These are phyloP conservation scores for Umbelopsis ramanniana DNA, from an alignment of 192 early-diverging fungal species.

Conservation along the genomic window DNA sequence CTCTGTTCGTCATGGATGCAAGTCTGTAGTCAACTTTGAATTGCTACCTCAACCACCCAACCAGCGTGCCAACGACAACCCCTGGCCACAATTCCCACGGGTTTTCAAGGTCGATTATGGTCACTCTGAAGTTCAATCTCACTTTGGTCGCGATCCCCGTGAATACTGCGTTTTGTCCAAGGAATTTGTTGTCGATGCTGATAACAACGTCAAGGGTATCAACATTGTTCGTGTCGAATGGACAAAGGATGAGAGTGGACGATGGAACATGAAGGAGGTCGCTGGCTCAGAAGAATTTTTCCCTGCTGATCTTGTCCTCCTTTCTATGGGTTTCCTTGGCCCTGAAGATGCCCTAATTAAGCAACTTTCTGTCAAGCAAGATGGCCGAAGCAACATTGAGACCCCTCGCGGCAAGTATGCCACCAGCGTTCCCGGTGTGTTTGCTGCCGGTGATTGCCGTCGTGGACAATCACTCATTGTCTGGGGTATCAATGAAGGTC, in stretches of 20 bases:
- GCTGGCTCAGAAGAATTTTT: slow-evolving; percentile 84
- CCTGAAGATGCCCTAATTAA: slow-evolving; percentile 85
- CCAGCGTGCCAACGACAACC: slow-evolving; percentile 85
- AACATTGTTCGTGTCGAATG: slow-evolving; percentile 97
- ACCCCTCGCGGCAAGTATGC: slow-evolving; percentile 78
- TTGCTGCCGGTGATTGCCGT: slow-evolving; percentile 97
- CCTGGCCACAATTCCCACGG: slow-evolving; percentile 97
- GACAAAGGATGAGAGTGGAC: slow-evolving; percentile 77
- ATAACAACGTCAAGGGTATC: slow-evolving; percentile 84
- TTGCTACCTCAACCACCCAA: slow-evolving; percentile 92
- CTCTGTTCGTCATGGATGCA: slow-evolving; percentile 89
- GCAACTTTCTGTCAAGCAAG: slow-evolving; percentile 80
- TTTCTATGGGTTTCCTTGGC: slow-evolving; percentile 96
- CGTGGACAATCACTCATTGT: slow-evolving; percentile 96
- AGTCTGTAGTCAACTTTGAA: slow-evolving; percentile 94
- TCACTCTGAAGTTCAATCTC: slow-evolving; percentile 86
- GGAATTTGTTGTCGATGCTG: slow-evolving; percentile 86
- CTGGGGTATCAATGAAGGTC: slow-evolving; percentile 98
- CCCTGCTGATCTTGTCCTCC: slow-evolving; percentile 87
- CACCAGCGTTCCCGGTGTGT: slow-evolving; percentile 82
- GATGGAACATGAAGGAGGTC: slow-evolving; percentile 91
- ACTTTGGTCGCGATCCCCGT: slow-evolving; percentile 94
- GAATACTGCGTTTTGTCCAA: slow-evolving; percentile 95
- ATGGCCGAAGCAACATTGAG: slow-evolving; percentile 79
- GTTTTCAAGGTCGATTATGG: slow-evolving; percentile 97